phyloP scores from a whole-genome alignment of 2,329 filamentous ascomycete genomes.

The Reticulascus tulasneorum region DNA sequence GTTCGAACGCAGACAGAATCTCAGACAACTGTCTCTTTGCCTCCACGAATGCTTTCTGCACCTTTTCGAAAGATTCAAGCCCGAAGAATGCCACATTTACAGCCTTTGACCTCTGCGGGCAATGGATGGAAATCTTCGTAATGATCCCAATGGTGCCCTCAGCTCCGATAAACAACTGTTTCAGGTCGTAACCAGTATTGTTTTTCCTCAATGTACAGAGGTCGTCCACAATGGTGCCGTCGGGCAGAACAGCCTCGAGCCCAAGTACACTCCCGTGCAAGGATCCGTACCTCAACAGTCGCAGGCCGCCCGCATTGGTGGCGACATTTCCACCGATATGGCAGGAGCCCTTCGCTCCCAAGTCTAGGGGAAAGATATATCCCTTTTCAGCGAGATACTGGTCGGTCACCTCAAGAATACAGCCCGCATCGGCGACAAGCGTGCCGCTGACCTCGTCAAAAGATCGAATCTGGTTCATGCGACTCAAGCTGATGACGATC shows the following conservation, averaged over 20 bases:
- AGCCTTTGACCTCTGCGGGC: constrained; percentile 80
- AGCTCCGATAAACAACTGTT: constrained; percentile 92
- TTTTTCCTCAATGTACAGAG: constrained; percentile 89
- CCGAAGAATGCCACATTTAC: constrained; percentile 96
- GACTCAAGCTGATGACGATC: constrained; percentile 85
- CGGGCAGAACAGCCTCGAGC: constrained; percentile 86
- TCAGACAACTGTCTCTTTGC: constrained; percentile 89
- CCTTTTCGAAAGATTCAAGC: constrained; percentile 84
- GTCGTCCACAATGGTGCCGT: constrained; percentile 89
- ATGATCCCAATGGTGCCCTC: constrained; percentile 95
- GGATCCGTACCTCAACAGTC: constrained; percentile 87
- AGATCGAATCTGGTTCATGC: constrained; percentile 86
- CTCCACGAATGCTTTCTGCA: constrained; percentile 78
- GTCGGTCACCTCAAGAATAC: constrained; percentile 86
- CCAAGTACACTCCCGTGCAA: constrained; percentile 91
- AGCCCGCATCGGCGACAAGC: constrained; percentile 84
- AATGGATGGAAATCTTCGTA: constrained; percentile 84
- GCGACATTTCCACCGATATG: constrained; percentile 95
- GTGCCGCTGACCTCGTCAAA: constrained; percentile 93
- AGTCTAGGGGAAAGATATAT: constrained; percentile 91
- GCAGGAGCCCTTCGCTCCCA: constrained; percentile 97
- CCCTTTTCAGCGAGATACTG: constrained; percentile 76
- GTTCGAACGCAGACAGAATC: constrained; percentile 94
- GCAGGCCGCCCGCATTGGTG: constrained; percentile 89
- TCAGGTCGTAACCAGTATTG: constrained; percentile 97